phyloP scores from a whole-genome alignment of 805 yeast genomes.

The Helenozyma baotianmanensis region DNA sequence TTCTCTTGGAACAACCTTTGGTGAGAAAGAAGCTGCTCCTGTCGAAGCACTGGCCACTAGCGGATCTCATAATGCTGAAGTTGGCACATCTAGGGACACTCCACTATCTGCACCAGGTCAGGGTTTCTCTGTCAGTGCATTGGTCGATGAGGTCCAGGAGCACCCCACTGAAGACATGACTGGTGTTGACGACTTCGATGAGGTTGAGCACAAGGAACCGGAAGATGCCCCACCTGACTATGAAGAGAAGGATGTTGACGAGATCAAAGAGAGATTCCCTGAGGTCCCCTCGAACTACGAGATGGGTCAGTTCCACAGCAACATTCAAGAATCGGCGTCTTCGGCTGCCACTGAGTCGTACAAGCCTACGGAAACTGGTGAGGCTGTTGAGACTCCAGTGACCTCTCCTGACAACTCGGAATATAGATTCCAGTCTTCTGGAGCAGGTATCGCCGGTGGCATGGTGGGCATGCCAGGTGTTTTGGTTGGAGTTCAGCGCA shows the following conservation, averaged over 20 bases:
- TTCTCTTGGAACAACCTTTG: not conserved
- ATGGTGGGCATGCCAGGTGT: conserved; percentile 44
- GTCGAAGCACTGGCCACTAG: not conserved
- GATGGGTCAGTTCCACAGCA: conserved; percentile 30
- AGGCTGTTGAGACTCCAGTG: conserved; percentile 41
- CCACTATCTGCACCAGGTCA: no score
- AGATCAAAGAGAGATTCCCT: conserved; percentile 25
- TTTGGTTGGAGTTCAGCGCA: conserved; percentile 48
- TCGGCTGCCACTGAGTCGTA: conserved; percentile 27
- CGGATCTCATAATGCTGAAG: no score
- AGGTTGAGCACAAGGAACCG: conserved; percentile 17
- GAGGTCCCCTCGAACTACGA: conserved; percentile 27
- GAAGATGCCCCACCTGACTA: conserved; percentile 3
- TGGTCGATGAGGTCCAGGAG: conserved; percentile 26
- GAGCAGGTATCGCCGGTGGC: conserved; percentile 33
- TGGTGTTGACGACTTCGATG: conserved; percentile 25
- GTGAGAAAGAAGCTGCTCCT: not conserved
- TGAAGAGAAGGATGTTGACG: conserved; percentile 13
- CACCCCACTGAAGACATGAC: conserved; percentile 26
- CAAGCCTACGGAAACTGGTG: conserved; percentile 24
- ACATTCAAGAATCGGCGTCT: conserved; percentile 26
- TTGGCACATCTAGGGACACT: no score
- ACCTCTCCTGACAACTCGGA: conserved; percentile 48
- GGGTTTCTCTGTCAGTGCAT: conserved; percentile 2
- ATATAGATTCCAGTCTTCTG: conserved; percentile 35